A percentile compares a stretch with the other conserved stretches of the same genome.
These are phyloP conservation scores for Thielaviopsis ethacetica DNA, from an alignment of 2,329 filamentous ascomycete species.

Conservation along the genomic window DNA sequence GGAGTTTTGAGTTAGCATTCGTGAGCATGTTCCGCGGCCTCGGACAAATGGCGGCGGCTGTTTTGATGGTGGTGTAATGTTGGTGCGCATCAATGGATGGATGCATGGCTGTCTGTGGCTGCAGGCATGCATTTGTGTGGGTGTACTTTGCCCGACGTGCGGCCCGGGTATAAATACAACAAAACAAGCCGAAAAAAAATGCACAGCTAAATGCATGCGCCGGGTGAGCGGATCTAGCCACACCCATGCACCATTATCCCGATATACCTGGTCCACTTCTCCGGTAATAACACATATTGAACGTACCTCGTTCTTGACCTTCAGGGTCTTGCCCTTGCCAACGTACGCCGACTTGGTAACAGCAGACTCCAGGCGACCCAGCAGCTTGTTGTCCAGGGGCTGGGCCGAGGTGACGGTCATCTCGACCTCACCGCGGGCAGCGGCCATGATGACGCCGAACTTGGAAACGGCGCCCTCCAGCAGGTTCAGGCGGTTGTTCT, in stretches of 20 bases:
- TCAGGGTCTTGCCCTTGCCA: slow-evolving; percentile 89
- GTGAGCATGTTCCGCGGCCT: slow-evolving; percentile 8
- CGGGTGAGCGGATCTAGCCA: background rate
- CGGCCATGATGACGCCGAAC: slow-evolving; percentile 75
- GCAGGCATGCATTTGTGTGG: background rate
- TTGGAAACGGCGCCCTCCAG: slow-evolving; percentile 73
- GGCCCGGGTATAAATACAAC: background rate
- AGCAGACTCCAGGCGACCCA: slow-evolving; percentile 71
- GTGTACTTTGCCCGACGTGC: background rate
- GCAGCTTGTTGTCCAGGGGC: slow-evolving; percentile 75
- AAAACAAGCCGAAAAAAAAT: no score
- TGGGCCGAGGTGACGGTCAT: slow-evolving; percentile 78
- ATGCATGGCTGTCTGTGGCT: background rate
- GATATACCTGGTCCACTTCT: background rate
- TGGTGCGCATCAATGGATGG: background rate
- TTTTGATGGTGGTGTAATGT: no score
- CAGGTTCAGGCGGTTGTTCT: slow-evolving; percentile 86
- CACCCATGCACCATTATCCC: background rate
- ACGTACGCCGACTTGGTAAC: slow-evolving; percentile 81
- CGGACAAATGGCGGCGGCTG: background rate
- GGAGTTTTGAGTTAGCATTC: slow-evolving; percentile 3
- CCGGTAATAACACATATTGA: background rate
- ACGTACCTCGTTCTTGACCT: slow-evolving; percentile 76
- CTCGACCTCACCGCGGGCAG: slow-evolving; percentile 84
- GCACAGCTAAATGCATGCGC: background rate